Evolutionary conservation across 2,329 filamentous ascomycete genomes (phyloP), one percentile per base, ranked within the genome.

Genomic region (Fusarium sp.): DNA sequence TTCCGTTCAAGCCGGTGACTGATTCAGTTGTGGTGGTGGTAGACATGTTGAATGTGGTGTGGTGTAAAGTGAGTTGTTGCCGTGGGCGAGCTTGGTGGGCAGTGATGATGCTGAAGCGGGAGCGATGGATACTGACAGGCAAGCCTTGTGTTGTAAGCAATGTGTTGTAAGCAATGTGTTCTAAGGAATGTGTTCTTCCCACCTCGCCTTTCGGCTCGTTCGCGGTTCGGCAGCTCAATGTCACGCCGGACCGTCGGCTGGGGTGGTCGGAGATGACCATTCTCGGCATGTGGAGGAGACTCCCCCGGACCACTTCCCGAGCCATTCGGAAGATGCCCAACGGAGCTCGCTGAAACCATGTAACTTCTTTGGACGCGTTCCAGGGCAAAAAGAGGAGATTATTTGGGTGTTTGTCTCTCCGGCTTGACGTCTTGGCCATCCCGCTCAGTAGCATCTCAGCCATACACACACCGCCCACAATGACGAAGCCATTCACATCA

Each of bases 211-310:
- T 46, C 42, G 42, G 42, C 42, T 9, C 42, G 10, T 17, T 46
- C 42, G 16, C 53, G 33, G 53, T 38, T 57, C 53, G 53, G 53
- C 22, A 57, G 16, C 35, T 14, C n/a, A 22, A 40, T n/a, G 4
- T 20, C 14, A 36, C 1, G n/a, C n/a, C 33, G 53, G 22, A 16
- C 22, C 16, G 51, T 57, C 51, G 51, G 51, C 20, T 12, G 51
- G 31, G 53, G 3, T 6, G 29, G 17, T 17, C 6, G n/a, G 29
- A 10, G 29, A 70, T 38, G 55, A 51, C 70, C 59, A 64, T 59
- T 73, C 71, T 73, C 71, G 71, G 71, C 61, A 73, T 73, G 71
- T 73, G 71, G 71, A 73, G 70, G 59, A 16, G 0, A 11, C 2
- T 7, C 29, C 20, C 31, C 31, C 11, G 33, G 24, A 5, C 42